Conservation (phyloP, 108 stramenopile species). For the Cyclotella atomus region DNA sequence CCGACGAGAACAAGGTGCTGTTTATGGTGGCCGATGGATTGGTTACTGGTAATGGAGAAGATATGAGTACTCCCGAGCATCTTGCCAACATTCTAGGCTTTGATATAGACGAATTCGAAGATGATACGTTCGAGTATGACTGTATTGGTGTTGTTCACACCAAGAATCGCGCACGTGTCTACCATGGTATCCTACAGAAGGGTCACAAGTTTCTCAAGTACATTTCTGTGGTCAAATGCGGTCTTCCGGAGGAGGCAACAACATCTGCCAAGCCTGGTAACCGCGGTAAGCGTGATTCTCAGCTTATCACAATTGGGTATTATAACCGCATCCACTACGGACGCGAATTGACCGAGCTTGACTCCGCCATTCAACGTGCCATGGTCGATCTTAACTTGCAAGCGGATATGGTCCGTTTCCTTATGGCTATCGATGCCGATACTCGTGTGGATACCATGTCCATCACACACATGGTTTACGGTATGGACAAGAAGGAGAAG, state of each 20-base stretch:
- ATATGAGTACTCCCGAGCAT: slow-evolving; percentile 48
- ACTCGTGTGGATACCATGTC: slow-evolving; percentile 54
- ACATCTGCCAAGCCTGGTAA: slow-evolving; percentile 57
- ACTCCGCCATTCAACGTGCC: slow-evolving; percentile 49
- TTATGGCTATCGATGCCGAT: slow-evolving; percentile 69
- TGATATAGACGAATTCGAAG: slow-evolving; percentile 57
- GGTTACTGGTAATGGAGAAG: slow-evolving; percentile 59
- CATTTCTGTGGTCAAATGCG: slow-evolving; percentile 60
- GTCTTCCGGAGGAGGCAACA: slow-evolving; percentile 50
- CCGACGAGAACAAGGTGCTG: slow-evolving; percentile 63
- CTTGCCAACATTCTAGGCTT: slow-evolving; percentile 62
- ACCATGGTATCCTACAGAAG: slow-evolving; percentile 57
- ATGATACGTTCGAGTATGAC: slow-evolving; percentile 56
- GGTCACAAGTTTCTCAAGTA: slow-evolving; percentile 61
- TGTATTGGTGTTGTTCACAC: slow-evolving; percentile 50
- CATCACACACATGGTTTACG: slow-evolving; percentile 59
- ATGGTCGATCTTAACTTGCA: slow-evolving; percentile 55
- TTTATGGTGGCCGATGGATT: slow-evolving; percentile 64
- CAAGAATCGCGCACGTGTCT: slow-evolving; percentile 56
- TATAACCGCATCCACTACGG: slow-evolving; percentile 65
- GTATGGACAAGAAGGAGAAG: slow-evolving; percentile 60
- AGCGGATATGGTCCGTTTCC: slow-evolving; percentile 57
- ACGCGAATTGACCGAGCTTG: slow-evolving; percentile 56
- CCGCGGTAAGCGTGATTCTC: slow-evolving; percentile 69
- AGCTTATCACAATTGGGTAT: slow-evolving; percentile 59